Base-by-base conservation (phyloP, 1,284 basidiomycete genomes). In the Dichomitus squalens region DNA sequence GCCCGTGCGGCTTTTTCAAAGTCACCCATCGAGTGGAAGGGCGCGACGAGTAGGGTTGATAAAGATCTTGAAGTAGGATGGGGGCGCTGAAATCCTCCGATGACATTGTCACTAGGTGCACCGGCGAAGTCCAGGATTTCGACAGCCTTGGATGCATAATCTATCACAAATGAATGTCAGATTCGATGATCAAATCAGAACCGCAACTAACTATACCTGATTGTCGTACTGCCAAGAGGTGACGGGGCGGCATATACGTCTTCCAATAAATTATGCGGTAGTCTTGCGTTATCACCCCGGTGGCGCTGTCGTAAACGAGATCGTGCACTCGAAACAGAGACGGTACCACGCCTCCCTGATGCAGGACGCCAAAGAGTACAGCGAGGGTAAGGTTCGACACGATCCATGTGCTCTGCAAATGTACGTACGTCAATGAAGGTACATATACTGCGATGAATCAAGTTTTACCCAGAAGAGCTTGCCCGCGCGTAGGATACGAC, bases 301-400 rank as follows among this genome's bases (percentile, higher is more conserved):
- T 20, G 54, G 9, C 4, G 40, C 4, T 4, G 25, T 41, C 39
- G 43, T 56, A 55, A 0, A 74, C 55, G 16, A 48, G 55, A 9
- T 66, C 67, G 52, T 73, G 71, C 8, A 78, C 64, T 38, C 66
- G 64, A 40, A 76, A 61, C 20, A 78, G 68, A 8, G 76, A 78
- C 4, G 71, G 76, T 18, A 77, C 68, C 18, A 78, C 67, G 16
- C 75, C 77, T 36, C 75, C 77, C 59, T 77, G 76, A 40, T 78
- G 76, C 20, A 77, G 58, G 40, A 77, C 11, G 16, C 76, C 76
- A 49, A 77, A 77, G 11, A 76, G 51, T 3, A 71, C 11, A 1
- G 65, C 64, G 3, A 76, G 63, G 2, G 54, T 36, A n/a, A 64
- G 1, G 39, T 78, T 78, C 34, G 66, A 68, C n/a, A 59, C 41